Percentiles rank a stretch among this genome's conserved stretches.
Evolutionary conservation across 176 grass and related monocot species (phyloP).

Genomic region (Secale cereale): DNA sequence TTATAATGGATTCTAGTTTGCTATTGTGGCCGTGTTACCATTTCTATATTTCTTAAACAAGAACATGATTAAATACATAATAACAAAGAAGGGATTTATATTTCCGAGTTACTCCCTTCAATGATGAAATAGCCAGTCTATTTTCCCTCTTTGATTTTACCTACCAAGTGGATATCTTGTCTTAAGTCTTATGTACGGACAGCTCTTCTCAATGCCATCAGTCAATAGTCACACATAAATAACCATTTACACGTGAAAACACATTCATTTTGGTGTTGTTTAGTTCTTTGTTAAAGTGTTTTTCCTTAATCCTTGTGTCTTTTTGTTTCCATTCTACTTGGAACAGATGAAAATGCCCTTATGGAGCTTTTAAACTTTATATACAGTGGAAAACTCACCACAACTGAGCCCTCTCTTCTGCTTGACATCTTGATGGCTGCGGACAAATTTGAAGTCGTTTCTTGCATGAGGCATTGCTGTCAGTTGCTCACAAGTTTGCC

Average conservation of each 20-base stretch:
- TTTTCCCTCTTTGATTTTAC: background rate
- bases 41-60: background rate
- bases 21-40: background rate
- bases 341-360: constrained; percentile 90
- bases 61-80: no score
- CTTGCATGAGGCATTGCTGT: constrained; percentile 91
- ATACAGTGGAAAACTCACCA: constrained; percentile 78
- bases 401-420: constrained; percentile 55
- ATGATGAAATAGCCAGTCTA: background rate
- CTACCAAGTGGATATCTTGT: constrained; percentile 16
- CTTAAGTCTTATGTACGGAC: background rate
- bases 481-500: constrained; percentile 76
- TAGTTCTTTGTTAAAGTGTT: background rate
- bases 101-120: background rate
- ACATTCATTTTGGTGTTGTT: background rate
- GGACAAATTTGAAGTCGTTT: constrained; percentile 94
- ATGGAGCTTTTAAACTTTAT: constrained; percentile 88
- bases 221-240: background rate
- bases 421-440: constrained; percentile 85
- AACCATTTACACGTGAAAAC: background rate
- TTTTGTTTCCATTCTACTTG: constrained; percentile 29
- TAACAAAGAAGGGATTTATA: background rate
- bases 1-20: background rate
- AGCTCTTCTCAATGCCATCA: background rate
- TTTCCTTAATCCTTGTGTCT: background rate